Conservation (phyloP, 1,284 basidiomycete species). For the Pisolithus thermaeus region DNA sequence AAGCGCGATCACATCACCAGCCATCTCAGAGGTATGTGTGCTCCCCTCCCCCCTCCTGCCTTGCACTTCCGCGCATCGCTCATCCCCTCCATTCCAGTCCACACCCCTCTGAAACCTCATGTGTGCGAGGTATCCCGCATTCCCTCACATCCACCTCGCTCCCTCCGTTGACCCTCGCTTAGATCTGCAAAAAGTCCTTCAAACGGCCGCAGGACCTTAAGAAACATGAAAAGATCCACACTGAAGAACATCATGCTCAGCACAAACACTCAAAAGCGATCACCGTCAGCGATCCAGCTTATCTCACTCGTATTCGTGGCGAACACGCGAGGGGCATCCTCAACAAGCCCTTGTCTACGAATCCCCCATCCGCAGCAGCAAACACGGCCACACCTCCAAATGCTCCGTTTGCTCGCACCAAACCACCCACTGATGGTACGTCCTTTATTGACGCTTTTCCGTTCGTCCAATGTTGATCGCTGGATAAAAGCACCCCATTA, state of each 20-base stretch:
- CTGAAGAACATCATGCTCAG: slow-evolving; percentile 89
- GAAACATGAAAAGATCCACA: slow-evolving; percentile 99
- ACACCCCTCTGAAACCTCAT: slow-evolving; percentile 96
- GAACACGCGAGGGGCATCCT: slow-evolving; percentile 26
- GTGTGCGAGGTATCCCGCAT: slow-evolving; percentile 60
- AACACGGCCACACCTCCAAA: slow-evolving; percentile 6
- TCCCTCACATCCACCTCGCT: background rate
- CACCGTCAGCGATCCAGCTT: slow-evolving; percentile 72
- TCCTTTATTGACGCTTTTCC: background rate
- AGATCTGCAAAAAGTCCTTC: slow-evolving; percentile 95
- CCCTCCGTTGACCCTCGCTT: slow-evolving; percentile 8
- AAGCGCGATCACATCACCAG: slow-evolving; percentile 98
- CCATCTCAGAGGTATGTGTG: slow-evolving; percentile 71
- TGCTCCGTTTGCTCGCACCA: slow-evolving; percentile 17
- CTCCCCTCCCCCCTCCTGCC: slow-evolving; percentile 4
- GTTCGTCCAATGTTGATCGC: slow-evolving; percentile 1
- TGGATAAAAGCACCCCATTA: slow-evolving; percentile 40
- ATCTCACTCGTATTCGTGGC: slow-evolving; percentile 53
- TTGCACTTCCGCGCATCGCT: background rate
- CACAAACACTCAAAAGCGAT: slow-evolving; percentile 95
- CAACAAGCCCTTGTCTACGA: slow-evolving; percentile 28
- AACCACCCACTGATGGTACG: slow-evolving; percentile 3
- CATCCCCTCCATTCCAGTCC: slow-evolving; percentile 49
- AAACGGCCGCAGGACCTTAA: slow-evolving; percentile 99
- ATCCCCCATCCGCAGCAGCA: slow-evolving; percentile 24